Evolutionary conservation across 2,329 filamentous ascomycete genomes (phyloP).

Genomic region (Hypoxylon sp.): DNA sequence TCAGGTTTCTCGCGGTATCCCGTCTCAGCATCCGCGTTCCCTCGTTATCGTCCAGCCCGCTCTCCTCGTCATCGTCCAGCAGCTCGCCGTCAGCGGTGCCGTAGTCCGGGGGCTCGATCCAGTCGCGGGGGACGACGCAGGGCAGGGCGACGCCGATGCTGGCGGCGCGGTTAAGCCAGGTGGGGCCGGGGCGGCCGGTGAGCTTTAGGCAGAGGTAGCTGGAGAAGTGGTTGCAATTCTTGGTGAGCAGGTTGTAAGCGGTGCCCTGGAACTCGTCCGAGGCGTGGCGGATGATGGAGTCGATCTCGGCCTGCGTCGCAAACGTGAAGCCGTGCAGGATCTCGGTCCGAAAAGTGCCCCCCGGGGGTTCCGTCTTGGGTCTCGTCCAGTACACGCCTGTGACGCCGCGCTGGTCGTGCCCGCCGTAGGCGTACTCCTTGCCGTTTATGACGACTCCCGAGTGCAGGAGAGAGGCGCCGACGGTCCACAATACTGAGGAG

Average conservation of each 20-base stretch:
- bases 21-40: constrained; percentile 65
- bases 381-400: constrained; percentile 87
- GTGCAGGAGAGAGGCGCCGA: constrained; percentile 81
- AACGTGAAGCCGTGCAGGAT: constrained; percentile 83
- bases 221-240: constrained; percentile 92
- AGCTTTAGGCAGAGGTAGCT: constrained; percentile 76
- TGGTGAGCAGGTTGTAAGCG: constrained; percentile 80
- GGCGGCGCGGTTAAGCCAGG: constrained; percentile 85
- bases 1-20: constrained; percentile 41
- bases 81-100: constrained; percentile 76
- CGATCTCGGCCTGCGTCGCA: constrained; percentile 72
- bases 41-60: constrained; percentile 53
- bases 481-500: constrained; percentile 78
- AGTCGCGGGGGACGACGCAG: constrained; percentile 82
- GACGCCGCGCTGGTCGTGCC: constrained; percentile 73
- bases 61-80: constrained; percentile 62
- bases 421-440: constrained; percentile 85
- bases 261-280: constrained; percentile 78
- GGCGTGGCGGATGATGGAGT: constrained; percentile 71
- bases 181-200: constrained; percentile 73
- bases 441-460: constrained; percentile 83
- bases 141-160: constrained; percentile 81
- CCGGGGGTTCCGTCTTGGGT: constrained; percentile 75
- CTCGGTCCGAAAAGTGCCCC: constrained; percentile 77
- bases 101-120: constrained; percentile 81